Conservation (phyloP, 2,329 filamentous ascomycete genomes). For the Talaromyces sp. region DNA sequence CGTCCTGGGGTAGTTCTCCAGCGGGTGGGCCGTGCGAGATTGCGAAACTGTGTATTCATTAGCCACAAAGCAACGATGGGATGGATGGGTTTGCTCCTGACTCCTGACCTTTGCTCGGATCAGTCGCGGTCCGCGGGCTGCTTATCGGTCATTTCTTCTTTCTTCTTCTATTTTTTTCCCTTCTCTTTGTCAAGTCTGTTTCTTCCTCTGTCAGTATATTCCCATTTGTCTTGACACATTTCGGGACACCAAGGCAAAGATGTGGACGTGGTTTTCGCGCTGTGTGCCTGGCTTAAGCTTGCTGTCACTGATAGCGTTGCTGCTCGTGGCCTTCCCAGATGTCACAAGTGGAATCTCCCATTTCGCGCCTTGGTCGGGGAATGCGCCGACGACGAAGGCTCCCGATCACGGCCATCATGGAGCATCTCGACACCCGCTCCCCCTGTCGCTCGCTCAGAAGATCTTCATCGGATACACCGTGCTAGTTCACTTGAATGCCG, state of each 20-base stretch:
- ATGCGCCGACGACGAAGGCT: slow-evolving; percentile 15
- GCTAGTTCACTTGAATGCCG: slow-evolving; percentile 62
- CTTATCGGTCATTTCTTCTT: not conserved
- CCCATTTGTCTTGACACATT: not conserved
- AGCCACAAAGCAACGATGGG: not conserved
- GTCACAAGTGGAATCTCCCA: slow-evolving; percentile 15
- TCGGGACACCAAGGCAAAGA: slow-evolving; percentile 14
- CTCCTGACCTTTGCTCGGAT: not conserved
- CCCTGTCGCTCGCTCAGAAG: slow-evolving; percentile 25
- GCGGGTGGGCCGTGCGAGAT: not conserved
- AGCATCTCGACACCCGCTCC: not conserved
- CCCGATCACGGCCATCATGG: not conserved
- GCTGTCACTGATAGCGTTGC: slow-evolving; percentile 23
- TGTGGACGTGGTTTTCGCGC: slow-evolving; percentile 28
- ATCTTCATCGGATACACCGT: slow-evolving; percentile 64
- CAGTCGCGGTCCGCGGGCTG: not conserved
- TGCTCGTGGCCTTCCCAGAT: slow-evolving; percentile 25
- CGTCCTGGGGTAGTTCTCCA: not conserved
- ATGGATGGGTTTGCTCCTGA: not conserved
- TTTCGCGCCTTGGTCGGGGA: slow-evolving; percentile 19
- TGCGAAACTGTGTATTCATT: not conserved
- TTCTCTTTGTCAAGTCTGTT: not conserved
- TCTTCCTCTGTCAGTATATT: not conserved
- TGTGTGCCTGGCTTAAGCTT: slow-evolving; percentile 32
- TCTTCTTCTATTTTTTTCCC: not conserved